Percentiles rank a stretch among this genome's conserved stretches.
phyloP scores from a whole-genome alignment of 768 basidiomycete species.

The Russula foetens region DNA sequence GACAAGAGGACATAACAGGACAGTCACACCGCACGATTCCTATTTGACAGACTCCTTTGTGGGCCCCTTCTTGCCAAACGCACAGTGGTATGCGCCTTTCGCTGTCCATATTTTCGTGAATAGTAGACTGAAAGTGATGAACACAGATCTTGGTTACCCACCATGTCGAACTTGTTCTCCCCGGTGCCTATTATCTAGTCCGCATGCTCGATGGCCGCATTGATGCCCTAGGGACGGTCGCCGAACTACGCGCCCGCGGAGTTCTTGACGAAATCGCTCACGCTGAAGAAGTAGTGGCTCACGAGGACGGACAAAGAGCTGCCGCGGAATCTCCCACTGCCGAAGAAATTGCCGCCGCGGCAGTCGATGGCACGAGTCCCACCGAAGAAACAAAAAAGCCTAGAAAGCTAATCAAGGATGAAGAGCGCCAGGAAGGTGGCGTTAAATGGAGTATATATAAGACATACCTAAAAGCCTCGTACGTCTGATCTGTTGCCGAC shows the following conservation, averaged over 20 bases:
- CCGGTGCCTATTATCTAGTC: constrained; percentile 63
- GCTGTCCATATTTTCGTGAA: not conserved
- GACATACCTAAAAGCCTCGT: constrained; percentile 67
- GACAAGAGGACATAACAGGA: constrained; percentile 35
- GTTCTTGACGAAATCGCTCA: constrained; percentile 53
- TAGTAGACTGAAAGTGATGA: not conserved
- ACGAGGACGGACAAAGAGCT: constrained; percentile 34
- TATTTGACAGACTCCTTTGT: constrained; percentile 55
- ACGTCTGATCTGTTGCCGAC: constrained; percentile 24
- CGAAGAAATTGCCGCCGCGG: constrained; percentile 27
- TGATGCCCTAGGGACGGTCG: constrained; percentile 62
- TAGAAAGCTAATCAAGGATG: constrained; percentile 69
- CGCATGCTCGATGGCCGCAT: constrained; percentile 78
- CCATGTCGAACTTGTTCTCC: constrained; percentile 75
- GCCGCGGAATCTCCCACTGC: constrained; percentile 17
- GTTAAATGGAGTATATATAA: constrained; percentile 69
- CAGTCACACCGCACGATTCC: constrained; percentile 55
- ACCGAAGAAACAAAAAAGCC: constrained; percentile 47
- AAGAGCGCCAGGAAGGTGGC: constrained; percentile 70
- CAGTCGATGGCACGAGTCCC: constrained; percentile 22
- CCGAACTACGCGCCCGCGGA: constrained; percentile 54
- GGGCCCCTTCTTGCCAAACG: constrained; percentile 59
- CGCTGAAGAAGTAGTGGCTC: constrained; percentile 40
- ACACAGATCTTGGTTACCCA: constrained; percentile 65
- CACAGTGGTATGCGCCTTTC: constrained; percentile 46